Evolutionary conservation across 2,329 filamentous ascomycete species (phyloP).

Genomic region (Fusarium hainanense): DNA sequence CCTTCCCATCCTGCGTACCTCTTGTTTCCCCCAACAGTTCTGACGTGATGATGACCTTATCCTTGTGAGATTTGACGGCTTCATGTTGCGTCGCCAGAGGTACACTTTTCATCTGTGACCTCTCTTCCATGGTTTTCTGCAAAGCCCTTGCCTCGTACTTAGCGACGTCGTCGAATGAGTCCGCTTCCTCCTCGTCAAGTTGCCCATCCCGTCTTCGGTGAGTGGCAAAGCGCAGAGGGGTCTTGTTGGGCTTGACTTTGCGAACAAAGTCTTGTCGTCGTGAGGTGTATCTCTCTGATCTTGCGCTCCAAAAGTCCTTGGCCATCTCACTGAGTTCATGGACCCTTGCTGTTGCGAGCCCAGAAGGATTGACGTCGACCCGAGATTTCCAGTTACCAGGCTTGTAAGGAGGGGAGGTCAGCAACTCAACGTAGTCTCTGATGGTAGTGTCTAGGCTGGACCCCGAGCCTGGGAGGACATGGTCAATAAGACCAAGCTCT

Average conservation of each 20-base stretch:
- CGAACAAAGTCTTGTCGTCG: conserved; percentile 18
- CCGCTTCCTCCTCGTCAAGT: conserved; percentile 18
- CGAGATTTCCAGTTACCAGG: conserved; percentile 8
- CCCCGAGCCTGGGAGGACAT: conserved; percentile 10
- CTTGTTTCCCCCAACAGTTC: not conserved
- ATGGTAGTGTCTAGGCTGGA: not conserved
- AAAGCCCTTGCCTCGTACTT: not conserved
- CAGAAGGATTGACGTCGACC: not conserved
- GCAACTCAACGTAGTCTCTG: not conserved
- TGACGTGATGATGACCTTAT: not conserved
- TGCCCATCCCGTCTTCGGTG: not conserved
- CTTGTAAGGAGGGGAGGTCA: not conserved
- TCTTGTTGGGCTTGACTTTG: conserved; percentile 1
- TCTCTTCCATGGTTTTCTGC: not conserved
- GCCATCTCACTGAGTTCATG: conserved; percentile 23
- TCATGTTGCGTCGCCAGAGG: not conserved
- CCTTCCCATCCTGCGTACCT: not conserved
- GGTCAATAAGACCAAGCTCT: conserved; percentile 8
- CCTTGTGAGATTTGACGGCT: not conserved
- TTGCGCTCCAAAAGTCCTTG: conserved; percentile 27
- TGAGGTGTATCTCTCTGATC: conserved; percentile 8
- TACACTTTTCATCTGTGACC: not conserved
- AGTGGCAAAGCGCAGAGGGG: conserved; percentile 13
- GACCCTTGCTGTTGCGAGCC: not conserved
- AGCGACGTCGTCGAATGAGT: conserved; percentile 11